A percentile compares a stretch with the other conserved stretches of the same genome.
These are phyloP conservation scores for Coriolopsis trogii DNA, from an alignment of 1,284 basidiomycete species.

Conservation along the genomic window DNA sequence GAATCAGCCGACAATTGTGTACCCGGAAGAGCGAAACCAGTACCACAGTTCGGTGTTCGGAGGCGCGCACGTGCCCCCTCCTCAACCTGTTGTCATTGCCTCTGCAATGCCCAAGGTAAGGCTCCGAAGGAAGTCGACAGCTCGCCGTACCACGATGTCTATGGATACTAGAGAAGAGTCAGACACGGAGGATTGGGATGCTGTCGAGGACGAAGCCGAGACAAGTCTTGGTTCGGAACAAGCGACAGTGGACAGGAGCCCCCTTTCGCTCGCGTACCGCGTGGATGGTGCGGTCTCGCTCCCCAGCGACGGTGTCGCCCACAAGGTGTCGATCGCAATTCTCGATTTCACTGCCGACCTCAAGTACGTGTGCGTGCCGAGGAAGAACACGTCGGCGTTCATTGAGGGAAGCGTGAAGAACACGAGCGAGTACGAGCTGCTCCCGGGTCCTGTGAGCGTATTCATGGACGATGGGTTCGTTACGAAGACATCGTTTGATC, in stretches of 20 bases:
- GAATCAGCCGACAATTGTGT: too few relatives aligned
- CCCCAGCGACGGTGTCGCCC: slow-evolving; percentile 53
- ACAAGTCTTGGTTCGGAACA: background rate
- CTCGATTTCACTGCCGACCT: slow-evolving; percentile 50
- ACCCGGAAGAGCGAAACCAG: too few relatives aligned
- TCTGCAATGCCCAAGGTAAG: too few relatives aligned
- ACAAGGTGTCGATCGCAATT: slow-evolving; percentile 55
- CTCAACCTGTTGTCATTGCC: too few relatives aligned
- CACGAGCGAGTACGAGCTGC: slow-evolving; percentile 51
- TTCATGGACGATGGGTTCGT: slow-evolving; percentile 54
- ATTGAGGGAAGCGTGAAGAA: slow-evolving; percentile 51
- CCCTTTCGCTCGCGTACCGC: slow-evolving; percentile 50
- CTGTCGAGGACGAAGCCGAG: background rate
- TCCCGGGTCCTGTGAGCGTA: slow-evolving; percentile 53
- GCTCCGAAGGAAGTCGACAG: too few relatives aligned
- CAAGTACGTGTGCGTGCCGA: slow-evolving; percentile 52
- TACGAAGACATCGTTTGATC: slow-evolving; percentile 46
- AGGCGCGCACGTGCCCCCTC: too few relatives aligned
- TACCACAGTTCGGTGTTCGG: too few relatives aligned
- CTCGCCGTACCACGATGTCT: too few relatives aligned
- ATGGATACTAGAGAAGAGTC: too few relatives aligned
- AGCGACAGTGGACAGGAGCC: slow-evolving; percentile 31
- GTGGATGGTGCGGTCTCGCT: slow-evolving; percentile 51
- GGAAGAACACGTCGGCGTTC: slow-evolving; percentile 46
- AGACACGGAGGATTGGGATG: background rate